Conservation (phyloP, 192 early-diverging fungal genomes). For the Linderina pennispora region DNA sequence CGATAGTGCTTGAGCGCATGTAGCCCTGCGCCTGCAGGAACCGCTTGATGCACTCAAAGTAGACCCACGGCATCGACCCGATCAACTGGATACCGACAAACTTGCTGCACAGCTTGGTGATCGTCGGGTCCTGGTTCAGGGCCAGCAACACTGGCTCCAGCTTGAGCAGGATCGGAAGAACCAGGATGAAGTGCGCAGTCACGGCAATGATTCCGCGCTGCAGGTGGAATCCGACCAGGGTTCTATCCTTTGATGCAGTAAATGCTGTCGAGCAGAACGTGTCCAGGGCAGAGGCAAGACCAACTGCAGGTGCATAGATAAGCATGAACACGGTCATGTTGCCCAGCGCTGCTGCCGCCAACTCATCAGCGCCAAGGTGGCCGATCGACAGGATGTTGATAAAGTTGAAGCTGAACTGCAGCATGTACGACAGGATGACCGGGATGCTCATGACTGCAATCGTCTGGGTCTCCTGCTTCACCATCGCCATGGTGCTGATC, state of each 20-base stretch:
- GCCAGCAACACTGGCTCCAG: constrained; percentile 63
- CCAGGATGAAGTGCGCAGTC: constrained; percentile 59
- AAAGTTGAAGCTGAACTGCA: constrained; percentile 52
- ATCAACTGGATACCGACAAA: constrained; percentile 64
- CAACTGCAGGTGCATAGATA: constrained; percentile 62
- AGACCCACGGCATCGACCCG: constrained; percentile 69
- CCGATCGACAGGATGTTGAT: constrained; percentile 51
- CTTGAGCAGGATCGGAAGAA: constrained; percentile 63
- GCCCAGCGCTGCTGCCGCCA: constrained; percentile 64
- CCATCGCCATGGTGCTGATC: background rate
- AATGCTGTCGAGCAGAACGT: constrained; percentile 70
- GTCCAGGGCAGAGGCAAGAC: constrained; percentile 67
- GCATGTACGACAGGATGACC: constrained; percentile 46
- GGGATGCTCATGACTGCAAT: constrained; percentile 7
- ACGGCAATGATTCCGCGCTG: constrained; percentile 82
- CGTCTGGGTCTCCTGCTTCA: background rate
- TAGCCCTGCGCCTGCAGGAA: constrained; percentile 87
- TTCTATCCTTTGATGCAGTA: constrained; percentile 59
- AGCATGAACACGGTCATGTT: constrained; percentile 69
- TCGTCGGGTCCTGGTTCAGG: constrained; percentile 63
- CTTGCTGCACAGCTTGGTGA: constrained; percentile 61
- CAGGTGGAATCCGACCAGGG: constrained; percentile 63
- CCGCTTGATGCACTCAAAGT: constrained; percentile 80
- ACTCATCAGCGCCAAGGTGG: constrained; percentile 48
- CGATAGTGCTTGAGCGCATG: constrained; percentile 77